Conservation (phyloP, 257 asterid genomes). For the Striga asiatica region DNA sequence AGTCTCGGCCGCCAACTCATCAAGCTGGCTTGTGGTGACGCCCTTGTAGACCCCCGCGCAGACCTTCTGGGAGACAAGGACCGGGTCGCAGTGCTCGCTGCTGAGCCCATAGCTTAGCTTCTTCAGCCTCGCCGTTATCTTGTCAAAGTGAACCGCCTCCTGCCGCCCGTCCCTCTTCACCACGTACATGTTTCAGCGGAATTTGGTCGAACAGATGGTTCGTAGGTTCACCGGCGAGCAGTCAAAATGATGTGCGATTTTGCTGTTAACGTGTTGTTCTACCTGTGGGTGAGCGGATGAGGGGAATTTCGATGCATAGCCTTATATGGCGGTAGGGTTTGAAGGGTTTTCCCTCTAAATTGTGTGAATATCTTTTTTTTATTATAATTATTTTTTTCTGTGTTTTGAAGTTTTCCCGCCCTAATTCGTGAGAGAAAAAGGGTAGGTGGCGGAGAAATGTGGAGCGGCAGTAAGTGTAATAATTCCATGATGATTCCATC, state of each 20-base stretch:
- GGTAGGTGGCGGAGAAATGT: constrained; percentile 28
- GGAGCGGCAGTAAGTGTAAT: too few relatives aligned
- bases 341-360: constrained; percentile 32
- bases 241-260: neutral
- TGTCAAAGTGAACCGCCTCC: constrained; percentile 88
- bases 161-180: constrained; percentile 94
- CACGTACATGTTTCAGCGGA: constrained; percentile 68
- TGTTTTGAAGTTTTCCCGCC: constrained; percentile 56
- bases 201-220: constrained; percentile 32
- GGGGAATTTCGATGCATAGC: neutral
- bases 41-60: constrained; percentile 93
- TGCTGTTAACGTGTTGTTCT: too few relatives aligned
- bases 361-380: too few relatives aligned
- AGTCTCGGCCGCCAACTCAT: constrained; percentile 95
- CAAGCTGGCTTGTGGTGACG: constrained; percentile 93
- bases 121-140: constrained; percentile 87
- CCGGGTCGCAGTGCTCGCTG: constrained; percentile 87
- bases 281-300: too few relatives aligned
- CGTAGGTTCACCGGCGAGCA: neutral
- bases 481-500: too few relatives aligned
- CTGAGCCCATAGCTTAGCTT: constrained; percentile 87
- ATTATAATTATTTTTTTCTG: too few relatives aligned
- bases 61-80: constrained; percentile 79
- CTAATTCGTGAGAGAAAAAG: constrained; percentile 10
- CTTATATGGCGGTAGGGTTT: constrained; percentile 16